Conservation (phyloP, 768 basidiomycete genomes). For the Trametes villosa region DNA sequence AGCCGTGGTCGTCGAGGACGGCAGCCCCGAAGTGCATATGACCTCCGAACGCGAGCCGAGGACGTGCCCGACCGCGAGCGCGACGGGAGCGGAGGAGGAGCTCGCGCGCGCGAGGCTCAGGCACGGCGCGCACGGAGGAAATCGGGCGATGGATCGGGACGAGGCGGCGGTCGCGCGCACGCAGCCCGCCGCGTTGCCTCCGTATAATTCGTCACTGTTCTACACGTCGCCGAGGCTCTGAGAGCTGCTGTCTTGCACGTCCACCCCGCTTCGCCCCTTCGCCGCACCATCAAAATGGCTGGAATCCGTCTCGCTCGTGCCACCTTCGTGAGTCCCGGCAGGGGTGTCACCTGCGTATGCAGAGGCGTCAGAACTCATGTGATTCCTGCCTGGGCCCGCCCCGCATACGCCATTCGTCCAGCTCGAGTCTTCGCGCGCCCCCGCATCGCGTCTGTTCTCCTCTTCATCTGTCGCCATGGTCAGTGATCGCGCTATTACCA, state of each 20-base stretch:
- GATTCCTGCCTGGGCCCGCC: slow-evolving; percentile 28
- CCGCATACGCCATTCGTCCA: slow-evolving; percentile 11
- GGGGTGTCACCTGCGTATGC: not conserved
- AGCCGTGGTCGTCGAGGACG: not conserved
- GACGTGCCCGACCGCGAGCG: not conserved
- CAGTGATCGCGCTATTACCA: not conserved
- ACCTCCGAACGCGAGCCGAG: slow-evolving; percentile 15
- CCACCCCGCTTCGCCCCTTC: slow-evolving; percentile 1
- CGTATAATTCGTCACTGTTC: slow-evolving; percentile 13
- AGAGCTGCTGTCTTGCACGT: slow-evolving; percentile 12
- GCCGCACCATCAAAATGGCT: slow-evolving; percentile 30
- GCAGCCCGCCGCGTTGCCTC: slow-evolving; percentile 4
- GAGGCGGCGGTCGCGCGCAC: slow-evolving; percentile 6
- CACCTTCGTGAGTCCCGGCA: slow-evolving; percentile 26
- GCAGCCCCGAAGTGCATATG: slow-evolving; percentile 7
- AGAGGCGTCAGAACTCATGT: slow-evolving; percentile 33
- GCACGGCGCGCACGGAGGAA: slow-evolving; percentile 10
- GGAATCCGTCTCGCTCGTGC: slow-evolving; percentile 33
- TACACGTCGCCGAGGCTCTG: slow-evolving; percentile 19
- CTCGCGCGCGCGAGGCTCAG: not conserved
- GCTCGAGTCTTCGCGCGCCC: slow-evolving; percentile 19
- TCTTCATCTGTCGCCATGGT: slow-evolving; percentile 44
- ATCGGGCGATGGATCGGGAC: slow-evolving; percentile 21
- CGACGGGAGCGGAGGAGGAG: not conserved
- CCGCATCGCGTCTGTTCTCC: slow-evolving; percentile 34